Conservation (phyloP, 2,329 filamentous ascomycete genomes). For the Hypoxylon sp. region DNA sequence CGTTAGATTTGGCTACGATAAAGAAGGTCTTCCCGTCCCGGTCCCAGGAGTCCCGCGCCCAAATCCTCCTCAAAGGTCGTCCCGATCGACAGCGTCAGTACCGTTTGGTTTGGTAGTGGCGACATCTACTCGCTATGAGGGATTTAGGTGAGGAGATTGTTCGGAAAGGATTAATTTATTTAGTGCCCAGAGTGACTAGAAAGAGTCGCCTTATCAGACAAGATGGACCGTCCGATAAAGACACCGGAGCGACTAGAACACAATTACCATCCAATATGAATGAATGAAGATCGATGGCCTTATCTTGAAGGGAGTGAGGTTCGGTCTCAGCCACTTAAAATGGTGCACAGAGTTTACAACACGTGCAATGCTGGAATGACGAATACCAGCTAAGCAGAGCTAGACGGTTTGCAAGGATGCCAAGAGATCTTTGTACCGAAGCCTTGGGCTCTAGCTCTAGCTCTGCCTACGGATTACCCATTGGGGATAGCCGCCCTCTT, state of each 20-base stretch:
- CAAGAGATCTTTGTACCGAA: constrained; percentile 15
- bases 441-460: not conserved
- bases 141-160: constrained; percentile 21
- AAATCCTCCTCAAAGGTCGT: constrained; percentile 7
- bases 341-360: constrained; percentile 21
- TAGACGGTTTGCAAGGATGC: constrained; percentile 14
- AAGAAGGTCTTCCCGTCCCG: constrained; percentile 15
- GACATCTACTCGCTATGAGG: constrained; percentile 25
- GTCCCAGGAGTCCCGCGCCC: constrained; percentile 9
- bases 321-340: constrained; percentile 12
- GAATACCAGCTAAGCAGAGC: constrained; percentile 25
- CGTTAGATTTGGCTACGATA: constrained; percentile 28
- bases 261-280: not conserved
- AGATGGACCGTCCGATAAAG: not conserved
- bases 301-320: constrained; percentile 11
- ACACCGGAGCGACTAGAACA: constrained; percentile 6
- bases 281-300: not conserved
- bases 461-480: constrained; percentile 1
- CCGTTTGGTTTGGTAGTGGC: constrained; percentile 12
- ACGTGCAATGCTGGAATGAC: constrained; percentile 20
- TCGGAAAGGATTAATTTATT: not conserved
- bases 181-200: constrained; percentile 1
- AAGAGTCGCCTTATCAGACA: not conserved
- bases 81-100: constrained; percentile 24
- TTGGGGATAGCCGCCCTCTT: not conserved